Conservation (phyloP, 2,329 filamentous ascomycete genomes). For the Pseudohalonectria lignicola region DNA sequence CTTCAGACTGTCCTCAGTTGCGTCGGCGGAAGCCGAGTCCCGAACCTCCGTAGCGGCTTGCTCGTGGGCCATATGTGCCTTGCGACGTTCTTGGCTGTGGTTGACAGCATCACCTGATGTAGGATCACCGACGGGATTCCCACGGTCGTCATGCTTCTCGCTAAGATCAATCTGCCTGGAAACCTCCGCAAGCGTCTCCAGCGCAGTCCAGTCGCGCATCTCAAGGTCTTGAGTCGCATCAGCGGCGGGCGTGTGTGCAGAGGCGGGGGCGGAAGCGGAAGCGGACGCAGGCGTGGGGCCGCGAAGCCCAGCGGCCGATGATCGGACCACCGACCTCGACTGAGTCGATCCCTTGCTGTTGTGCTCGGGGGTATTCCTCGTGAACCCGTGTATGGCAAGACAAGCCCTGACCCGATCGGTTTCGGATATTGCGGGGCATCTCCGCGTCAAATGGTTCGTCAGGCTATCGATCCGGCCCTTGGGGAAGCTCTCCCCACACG, state of each 20-base stretch:
- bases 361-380: constrained; percentile 27
- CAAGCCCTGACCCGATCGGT: constrained; percentile 66
- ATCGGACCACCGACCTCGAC: no score
- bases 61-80: no score
- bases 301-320: no score
- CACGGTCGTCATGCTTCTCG: constrained; percentile 45
- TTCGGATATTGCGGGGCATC: constrained; percentile 69
- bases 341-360: constrained; percentile 9
- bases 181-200: constrained; percentile 81
- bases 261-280: no score
- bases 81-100: constrained; percentile 3
- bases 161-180: constrained; percentile 66
- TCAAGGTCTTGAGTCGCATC: constrained; percentile 21
- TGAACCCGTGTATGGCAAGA: constrained; percentile 60
- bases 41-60: no score
- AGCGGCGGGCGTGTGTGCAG: no score
- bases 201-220: constrained; percentile 56
- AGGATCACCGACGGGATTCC: constrained; percentile 20
- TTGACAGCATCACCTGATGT: constrained; percentile 1
- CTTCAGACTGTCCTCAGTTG: not conserved
- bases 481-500: constrained; percentile 79
- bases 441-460: constrained; percentile 72
- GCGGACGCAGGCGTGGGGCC: no score
- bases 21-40: not conserved
- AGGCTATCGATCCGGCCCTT: constrained; percentile 82